Base-by-base conservation (phyloP, 2,329 filamentous ascomycete genomes). In the Plenodomus lindquistii region DNA sequence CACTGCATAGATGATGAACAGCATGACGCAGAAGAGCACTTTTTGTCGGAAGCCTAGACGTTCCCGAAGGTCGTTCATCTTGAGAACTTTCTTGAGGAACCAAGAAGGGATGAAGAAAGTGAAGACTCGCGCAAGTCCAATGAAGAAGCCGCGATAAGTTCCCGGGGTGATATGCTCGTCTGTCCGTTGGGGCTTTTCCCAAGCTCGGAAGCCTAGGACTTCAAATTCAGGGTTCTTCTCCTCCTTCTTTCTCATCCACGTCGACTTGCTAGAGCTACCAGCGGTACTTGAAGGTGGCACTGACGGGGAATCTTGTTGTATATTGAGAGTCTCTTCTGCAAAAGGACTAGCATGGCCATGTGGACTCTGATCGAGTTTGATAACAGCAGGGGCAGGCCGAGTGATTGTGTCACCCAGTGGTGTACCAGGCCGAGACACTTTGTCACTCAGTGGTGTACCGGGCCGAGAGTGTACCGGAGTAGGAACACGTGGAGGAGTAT, bases 1-100 rank as follows among this genome's bases (percentile, higher is more conserved):
- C n/a, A 39, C n/a, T 39, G 37, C n/a, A 17, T 39, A 39, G 4
- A 39, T 39, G n/a, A 17, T 17, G 37, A 39, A 39, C 9, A 39
- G 37, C 8, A 39, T 4, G 19, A 39, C 37, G 37, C 37, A 39
- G 37, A 39, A 39, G 18, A 39, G 37, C 6, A 39, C 37, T 17
- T 39, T 39, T n/a, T 39, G 37, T 18, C 37, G 37, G 37, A 39
- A 39, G 37, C 8, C 37, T 17, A 39, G 37, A 39, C 37, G 37
- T 39, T 39, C 8, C 37, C 37, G 37, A 39, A 39, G 37, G 37
- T 39, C 20, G 37, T 39, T 21, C 37, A 39, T 39, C 37, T 39
- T 39, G 37, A 4, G n/a, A 39, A 18, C 9, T n/a, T 39, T 39
- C 37, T 39, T 39, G 37, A 39, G 37, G n/a, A 39, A 39, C 37